A percentile compares a stretch with the other conserved stretches of the same genome.
These are phyloP conservation scores for Corynespora cassiicola DNA, from an alignment of 2,329 filamentous ascomycete genomes.

Conservation along the genomic window DNA sequence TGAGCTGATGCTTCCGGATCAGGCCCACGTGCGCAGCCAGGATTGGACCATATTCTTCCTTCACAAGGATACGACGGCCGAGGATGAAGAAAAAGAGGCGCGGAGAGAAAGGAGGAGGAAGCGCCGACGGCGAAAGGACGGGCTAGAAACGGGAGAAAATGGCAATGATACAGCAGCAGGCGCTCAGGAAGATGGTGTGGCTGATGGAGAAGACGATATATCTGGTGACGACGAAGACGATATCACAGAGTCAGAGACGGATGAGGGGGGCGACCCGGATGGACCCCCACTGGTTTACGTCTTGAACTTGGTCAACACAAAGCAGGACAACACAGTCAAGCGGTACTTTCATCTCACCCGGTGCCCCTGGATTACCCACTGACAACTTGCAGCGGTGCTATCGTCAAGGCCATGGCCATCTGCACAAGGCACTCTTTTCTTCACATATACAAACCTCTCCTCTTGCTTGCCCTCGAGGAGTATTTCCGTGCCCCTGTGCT, in stretches of 20 bases:
- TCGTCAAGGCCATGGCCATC: conserved; percentile 98
- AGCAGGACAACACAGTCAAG: conserved; percentile 91
- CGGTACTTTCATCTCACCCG: conserved; percentile 49
- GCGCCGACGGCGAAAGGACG: conserved; percentile 51
- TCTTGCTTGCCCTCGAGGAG: conserved; percentile 90
- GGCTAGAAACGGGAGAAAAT: conserved; percentile 49
- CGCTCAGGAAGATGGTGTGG: conserved; percentile 37
- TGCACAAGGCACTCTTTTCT: conserved; percentile 97
- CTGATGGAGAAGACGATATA: conserved; percentile 45
- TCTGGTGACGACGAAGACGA: conserved; percentile 59
- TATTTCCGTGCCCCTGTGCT: conserved; percentile 93
- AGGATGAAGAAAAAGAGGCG: conserved; percentile 73
- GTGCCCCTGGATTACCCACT: conserved; percentile 12
- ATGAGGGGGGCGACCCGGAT: conserved; percentile 67
- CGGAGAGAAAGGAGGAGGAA: conserved; percentile 62
- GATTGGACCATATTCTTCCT: conserved; percentile 99
- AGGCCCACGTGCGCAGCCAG: conserved; percentile 91
- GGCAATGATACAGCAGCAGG: conserved; percentile 44
- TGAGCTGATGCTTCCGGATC: conserved; percentile 97
- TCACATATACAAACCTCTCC: conserved; percentile 97
- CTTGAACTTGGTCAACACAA: conserved; percentile 96
- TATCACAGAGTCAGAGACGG: conserved; percentile 60
- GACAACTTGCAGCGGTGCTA: conserved; percentile 70
- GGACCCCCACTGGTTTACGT: conserved; percentile 96
- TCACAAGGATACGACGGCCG: conserved; percentile 89